Evolutionary conservation across 352 stramenopile species (phyloP), one percentile per base, ranked within the genome.

Genomic region (Globisporangium viniferum): DNA sequence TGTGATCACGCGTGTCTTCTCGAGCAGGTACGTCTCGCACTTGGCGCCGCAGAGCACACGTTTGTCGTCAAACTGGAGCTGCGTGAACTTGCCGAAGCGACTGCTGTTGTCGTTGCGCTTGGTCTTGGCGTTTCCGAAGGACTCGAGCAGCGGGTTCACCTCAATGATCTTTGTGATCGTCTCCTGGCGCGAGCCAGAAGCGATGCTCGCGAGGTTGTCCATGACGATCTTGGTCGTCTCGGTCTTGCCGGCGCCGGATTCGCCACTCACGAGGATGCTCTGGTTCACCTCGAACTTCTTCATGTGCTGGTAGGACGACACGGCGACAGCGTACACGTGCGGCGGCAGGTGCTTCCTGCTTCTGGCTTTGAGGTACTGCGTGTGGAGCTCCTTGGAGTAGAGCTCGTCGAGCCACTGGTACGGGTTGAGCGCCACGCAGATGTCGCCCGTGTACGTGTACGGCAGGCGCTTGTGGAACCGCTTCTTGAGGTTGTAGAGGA

Each of bases 121-220:
- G 2, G 97, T 99, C 68, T 97, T 97, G 35, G 97, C 96, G 76
- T 99, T 99, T 36, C 98, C 98, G 74, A 99, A 99, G 33, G 93
- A 95, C 81, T 99, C 98, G 9, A 99, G 88, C 55, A 99, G 82
- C 29, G 98, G 97, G 73, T 99, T 99, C 22, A 97, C 96, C 51
- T 98, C 91, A 14, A 99, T 82, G 62, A 99, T 98, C 51, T 92
- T 84, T 15, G 89, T 83, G 68, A 97, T 91, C 27, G 93, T 95
- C 89, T 78, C 68, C 18, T 80, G 64, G 31, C 63, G 65, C 1
- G 49, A 66, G 4, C 73, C 68, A 1, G 76, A 72, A 22, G 80
- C 81, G 69, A 93, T 94, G 10, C 70, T 83, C n/a, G 89, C 89
- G 36, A 97, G 70, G 69, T 96, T 85, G 70, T 94, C 81, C 85